A percentile compares a stretch with the other conserved stretches of the same genome.
phyloP scores from a whole-genome alignment of 129 eudicot species.

The Calendula officinalis region DNA sequence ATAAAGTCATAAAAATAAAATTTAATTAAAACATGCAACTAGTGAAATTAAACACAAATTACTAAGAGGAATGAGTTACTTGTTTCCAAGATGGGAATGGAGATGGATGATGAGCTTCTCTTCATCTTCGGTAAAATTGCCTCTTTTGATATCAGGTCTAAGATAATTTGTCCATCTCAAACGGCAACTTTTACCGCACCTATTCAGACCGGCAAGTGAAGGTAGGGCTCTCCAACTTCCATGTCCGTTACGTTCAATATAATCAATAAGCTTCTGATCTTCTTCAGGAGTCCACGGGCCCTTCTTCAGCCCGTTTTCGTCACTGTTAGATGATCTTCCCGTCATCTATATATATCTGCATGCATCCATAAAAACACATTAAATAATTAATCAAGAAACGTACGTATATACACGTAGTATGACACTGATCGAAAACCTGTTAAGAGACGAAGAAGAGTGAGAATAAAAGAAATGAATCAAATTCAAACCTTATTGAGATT shows the following conservation, averaged over 20 bases:
- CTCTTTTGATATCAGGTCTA: conserved; percentile 54
- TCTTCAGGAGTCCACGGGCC: conserved; percentile 63
- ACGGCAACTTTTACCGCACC: conserved; percentile 63
- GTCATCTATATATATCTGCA: conserved; percentile 10
- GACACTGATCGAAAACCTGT: not conserved
- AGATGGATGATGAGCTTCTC: conserved; percentile 59
- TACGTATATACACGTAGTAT: not conserved
- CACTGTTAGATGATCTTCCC: conserved; percentile 27
- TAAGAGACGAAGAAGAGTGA: not conserved
- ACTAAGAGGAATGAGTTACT: conserved; percentile 23
- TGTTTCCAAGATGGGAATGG: conserved; percentile 60
- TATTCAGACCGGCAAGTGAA: conserved; percentile 42
- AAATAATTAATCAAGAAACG: not conserved
- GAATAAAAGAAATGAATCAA: not conserved
- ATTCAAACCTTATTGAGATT: conserved; percentile 10
- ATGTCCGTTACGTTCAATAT: conserved; percentile 47
- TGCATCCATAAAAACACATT: conserved; percentile 6
- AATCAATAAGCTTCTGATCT: conserved; percentile 45
- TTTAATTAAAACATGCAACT: no score
- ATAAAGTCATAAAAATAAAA: not conserved
- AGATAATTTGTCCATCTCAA: conserved; percentile 59
- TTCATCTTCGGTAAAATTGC: conserved; percentile 50
- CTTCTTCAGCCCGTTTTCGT: conserved; percentile 40
- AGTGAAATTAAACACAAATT: not conserved
- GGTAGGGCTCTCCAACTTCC: conserved; percentile 68